Percentiles rank a stretch among this genome's conserved stretches.
These are phyloP conservation scores for Trypanosoma platydactyli DNA, from an alignment of 208 protist species.

Conservation along the genomic window DNA sequence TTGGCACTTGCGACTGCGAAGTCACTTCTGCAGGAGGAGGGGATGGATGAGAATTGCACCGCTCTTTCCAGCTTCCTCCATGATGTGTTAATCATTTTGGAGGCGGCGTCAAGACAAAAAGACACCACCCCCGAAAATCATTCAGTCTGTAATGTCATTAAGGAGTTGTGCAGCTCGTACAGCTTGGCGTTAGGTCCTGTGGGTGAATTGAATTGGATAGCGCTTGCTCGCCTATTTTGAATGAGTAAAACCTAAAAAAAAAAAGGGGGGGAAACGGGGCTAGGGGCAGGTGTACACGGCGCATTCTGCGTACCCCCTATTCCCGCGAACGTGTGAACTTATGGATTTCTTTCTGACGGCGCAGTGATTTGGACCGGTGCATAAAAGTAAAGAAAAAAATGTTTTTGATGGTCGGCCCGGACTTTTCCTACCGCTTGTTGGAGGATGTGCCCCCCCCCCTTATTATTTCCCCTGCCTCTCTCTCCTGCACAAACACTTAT, in stretches of 20 bases:
- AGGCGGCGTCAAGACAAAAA: neutral
- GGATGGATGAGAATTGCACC: neutral
- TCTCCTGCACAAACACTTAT: too few species aligned
- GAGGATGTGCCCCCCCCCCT: too few species aligned
- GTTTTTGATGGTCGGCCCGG: too few species aligned
- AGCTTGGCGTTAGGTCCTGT: neutral
- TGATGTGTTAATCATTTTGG: constrained; percentile 13
- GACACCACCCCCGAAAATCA: neutral
- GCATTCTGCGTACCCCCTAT: too few species aligned
- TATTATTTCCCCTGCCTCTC: too few species aligned
- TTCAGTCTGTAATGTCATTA: neutral
- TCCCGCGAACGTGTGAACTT: too few species aligned
- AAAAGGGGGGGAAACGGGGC: too few species aligned
- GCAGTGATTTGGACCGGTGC: too few species aligned
- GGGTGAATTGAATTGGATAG: constrained; percentile 16
- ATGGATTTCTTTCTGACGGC: neutral
- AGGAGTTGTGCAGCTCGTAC: constrained; percentile 14
- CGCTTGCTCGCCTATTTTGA: neutral
- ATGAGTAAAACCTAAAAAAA: too few species aligned
- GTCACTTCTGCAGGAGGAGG: neutral
- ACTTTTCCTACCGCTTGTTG: too few species aligned
- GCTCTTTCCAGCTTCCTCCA: constrained; percentile 4
- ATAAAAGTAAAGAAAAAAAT: too few species aligned
- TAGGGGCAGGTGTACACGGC: too few species aligned
- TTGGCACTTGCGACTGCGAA: neutral